Base-by-base conservation (phyloP, 2,329 filamentous ascomycete genomes). In the Bretziella fagacearum region DNA sequence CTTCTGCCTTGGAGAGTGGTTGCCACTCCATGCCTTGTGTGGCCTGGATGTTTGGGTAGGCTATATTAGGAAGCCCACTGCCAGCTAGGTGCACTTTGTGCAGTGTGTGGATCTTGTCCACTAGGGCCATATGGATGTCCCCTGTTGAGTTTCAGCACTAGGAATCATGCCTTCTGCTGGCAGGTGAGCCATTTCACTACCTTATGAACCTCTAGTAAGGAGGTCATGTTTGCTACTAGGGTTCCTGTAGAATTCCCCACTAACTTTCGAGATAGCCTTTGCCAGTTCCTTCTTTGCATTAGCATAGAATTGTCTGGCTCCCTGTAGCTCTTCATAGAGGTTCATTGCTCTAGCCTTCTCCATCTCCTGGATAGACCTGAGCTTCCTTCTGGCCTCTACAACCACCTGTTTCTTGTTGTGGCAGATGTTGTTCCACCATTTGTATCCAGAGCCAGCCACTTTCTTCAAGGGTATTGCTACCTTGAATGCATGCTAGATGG, bases 101-200 rank as follows among this genome's bases (percentile, higher is more conserved):
- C 3, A 46, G 44, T 6, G 25, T 23, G 4, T 27, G 15, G 6
- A 46, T 37, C 22, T 46, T 46, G 11, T 27, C 44, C 11, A 15
- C 22, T 15, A 32, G 30, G 20, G 18, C 20, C 20, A 8, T 36
- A 10, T 36, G 15, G 20, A 18, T n/a, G 6, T 10, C 18, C 10
- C 35, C 35, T 3, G 35, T 39, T 7, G 35, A 17, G n/a, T 25
- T n/a, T 37, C 22, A 25, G 13, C 1, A 32, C 30, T 7, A 20
- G 44, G 7, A 30, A 36, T 6, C 10, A 20, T n/a, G 44, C 6
- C 13, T 26, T 37, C 30, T 46, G 32, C 4, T 29, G 5, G 2
- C 13, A 22, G 5, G 18, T 18, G 3, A 46, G 44, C 44, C 44
- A 46, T 15, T 46, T 46, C 5, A 32, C 44, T 22, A 32, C 44